Evolutionary conservation across 2,329 filamentous ascomycete genomes (phyloP).

Genomic region (Pseudocercospora musae): DNA sequence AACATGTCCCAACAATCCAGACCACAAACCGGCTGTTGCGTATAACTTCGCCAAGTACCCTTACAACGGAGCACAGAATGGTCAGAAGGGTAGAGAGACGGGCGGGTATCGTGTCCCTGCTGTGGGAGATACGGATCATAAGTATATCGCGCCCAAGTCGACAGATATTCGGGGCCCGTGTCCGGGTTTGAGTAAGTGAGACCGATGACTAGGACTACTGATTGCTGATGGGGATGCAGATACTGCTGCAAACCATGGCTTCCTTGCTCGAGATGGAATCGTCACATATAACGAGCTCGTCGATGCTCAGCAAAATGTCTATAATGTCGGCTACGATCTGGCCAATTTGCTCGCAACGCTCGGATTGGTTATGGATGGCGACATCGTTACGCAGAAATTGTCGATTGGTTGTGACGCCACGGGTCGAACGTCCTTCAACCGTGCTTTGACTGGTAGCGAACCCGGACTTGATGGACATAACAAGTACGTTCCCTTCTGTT

Average conservation of each 20-base stretch:
- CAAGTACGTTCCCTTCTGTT: constrained; percentile 38
- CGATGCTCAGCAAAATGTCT: constrained; percentile 46
- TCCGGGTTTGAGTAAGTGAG: constrained; percentile 24
- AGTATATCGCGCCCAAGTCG: constrained; percentile 37
- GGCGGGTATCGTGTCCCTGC: constrained; percentile 47
- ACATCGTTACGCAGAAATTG: constrained; percentile 42
- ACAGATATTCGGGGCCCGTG: constrained; percentile 44
- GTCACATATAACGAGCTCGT: constrained; percentile 45
- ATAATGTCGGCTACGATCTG: constrained; percentile 45
- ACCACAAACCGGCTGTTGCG: constrained; percentile 38
- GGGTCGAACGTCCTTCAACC: constrained; percentile 38
- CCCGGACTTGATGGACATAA: constrained; percentile 46
- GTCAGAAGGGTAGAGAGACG: constrained; percentile 39
- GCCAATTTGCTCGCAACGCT: constrained; percentile 41
- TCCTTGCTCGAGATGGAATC: constrained; percentile 44
- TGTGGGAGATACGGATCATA: constrained; percentile 39
- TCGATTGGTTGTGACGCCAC: constrained; percentile 48
- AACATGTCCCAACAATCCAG: constrained; percentile 39
- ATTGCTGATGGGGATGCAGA: constrained; percentile 30
- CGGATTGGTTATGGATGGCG: constrained; percentile 42
- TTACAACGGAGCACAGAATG: constrained; percentile 46
- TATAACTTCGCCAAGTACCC: constrained; percentile 35
- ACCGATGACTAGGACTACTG: not conserved
- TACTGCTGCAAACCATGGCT: constrained; percentile 44
- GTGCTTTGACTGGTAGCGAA: constrained; percentile 37